phyloP scores from a whole-genome alignment of 2,329 filamentous ascomycete genomes.

The Trichophyton rubrum region DNA sequence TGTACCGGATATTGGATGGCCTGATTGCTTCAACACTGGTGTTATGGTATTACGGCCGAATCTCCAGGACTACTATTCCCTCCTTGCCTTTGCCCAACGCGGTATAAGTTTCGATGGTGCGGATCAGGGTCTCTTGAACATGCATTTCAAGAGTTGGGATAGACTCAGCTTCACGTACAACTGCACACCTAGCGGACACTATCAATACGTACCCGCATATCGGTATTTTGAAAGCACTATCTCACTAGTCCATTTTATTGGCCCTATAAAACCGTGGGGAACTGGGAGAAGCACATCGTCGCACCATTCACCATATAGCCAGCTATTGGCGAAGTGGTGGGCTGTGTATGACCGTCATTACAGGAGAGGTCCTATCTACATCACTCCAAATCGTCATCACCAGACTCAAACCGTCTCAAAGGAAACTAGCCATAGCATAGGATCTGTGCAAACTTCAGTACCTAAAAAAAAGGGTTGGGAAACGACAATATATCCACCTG shows the following conservation, averaged over 20 bases:
- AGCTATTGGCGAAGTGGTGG: slow-evolving; percentile 87
- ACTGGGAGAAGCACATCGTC: slow-evolving; percentile 35
- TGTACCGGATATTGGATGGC: slow-evolving; percentile 93
- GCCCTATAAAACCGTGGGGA: slow-evolving; percentile 78
- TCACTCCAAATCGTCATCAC: background rate
- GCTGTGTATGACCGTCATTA: slow-evolving; percentile 85
- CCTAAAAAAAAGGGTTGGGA: background rate
- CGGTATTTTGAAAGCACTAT: slow-evolving; percentile 84
- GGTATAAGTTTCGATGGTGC: slow-evolving; percentile 94
- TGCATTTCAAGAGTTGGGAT: slow-evolving; percentile 80
- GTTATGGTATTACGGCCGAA: slow-evolving; percentile 85
- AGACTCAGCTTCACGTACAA: slow-evolving; percentile 92
- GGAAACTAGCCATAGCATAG: background rate
- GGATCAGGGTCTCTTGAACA: slow-evolving; percentile 89
- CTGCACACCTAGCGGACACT: slow-evolving; percentile 89
- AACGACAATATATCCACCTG: background rate
- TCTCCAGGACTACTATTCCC: slow-evolving; percentile 73
- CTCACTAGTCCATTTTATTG: slow-evolving; percentile 89
- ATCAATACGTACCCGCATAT: slow-evolving; percentile 94
- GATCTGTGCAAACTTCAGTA: background rate
- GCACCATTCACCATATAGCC: slow-evolving; percentile 49
- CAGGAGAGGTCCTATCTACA: slow-evolving; percentile 24
- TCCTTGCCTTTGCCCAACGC: slow-evolving; percentile 68
- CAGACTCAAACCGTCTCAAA: background rate
- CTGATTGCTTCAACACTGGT: slow-evolving; percentile 95